Evolutionary conservation across 164 flowering plant genomes (phyloP).

Genomic region (Protea cynaroides): DNA sequence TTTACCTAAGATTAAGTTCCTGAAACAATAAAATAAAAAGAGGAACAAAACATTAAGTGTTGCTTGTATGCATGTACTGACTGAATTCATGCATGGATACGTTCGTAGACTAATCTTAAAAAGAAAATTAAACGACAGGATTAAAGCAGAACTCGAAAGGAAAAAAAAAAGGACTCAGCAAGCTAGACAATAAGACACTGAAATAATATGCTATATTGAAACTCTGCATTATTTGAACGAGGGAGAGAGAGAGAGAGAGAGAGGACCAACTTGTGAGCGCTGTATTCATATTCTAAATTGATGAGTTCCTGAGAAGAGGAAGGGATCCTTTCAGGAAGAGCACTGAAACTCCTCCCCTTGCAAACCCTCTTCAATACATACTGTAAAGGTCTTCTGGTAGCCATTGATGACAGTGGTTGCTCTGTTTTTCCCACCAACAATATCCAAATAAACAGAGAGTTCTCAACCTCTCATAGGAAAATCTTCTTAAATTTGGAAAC

Average conservation of each 20-base stretch:
- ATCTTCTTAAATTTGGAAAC: no score
- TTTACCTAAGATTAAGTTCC: no score
- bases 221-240: not conserved
- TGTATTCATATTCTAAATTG: slow-evolving; percentile 45
- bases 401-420: slow-evolving; percentile 15
- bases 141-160: no score
- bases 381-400: slow-evolving; percentile 25
- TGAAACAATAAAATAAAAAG: no score
- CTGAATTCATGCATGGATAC: no score
- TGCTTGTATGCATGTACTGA: no score
- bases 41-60: no score
- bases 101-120: no score
- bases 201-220: not conserved
- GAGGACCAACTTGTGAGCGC: slow-evolving; percentile 67
- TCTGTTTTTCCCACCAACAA: no score
- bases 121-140: no score
- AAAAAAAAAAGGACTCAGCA: not conserved
- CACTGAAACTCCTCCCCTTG: slow-evolving; percentile 33
- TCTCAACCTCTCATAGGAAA: no score
- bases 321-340: slow-evolving; percentile 29
- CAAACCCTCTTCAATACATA: slow-evolving; percentile 19
- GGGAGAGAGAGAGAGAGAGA: slow-evolving; percentile 9
- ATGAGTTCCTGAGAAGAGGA: slow-evolving; percentile 64
- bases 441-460: no score
- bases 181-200: not conserved